Percentiles rank a stretch among this genome's conserved stretches.
Evolutionary conservation across 257 asterid species (phyloP).

Genomic region (Solanum bukasovii): DNA sequence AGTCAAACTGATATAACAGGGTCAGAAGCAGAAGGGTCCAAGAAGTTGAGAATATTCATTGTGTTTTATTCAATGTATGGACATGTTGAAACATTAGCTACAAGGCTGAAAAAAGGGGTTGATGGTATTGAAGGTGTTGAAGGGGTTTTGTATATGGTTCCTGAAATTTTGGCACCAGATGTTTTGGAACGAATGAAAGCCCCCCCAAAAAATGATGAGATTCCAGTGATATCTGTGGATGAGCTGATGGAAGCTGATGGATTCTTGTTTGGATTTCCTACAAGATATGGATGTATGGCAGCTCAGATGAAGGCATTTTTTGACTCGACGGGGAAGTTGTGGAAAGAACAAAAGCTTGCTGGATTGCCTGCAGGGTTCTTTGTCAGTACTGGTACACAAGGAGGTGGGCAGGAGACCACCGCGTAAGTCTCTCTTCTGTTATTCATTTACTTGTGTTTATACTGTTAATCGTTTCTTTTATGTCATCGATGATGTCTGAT

Average conservation of each 20-base stretch:
- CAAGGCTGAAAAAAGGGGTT: constrained; percentile 73
- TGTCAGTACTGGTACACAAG: constrained; percentile 99
- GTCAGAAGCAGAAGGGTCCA: background rate
- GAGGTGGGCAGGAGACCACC: constrained; percentile 98
- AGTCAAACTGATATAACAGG: background rate
- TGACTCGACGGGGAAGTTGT: constrained; percentile 77
- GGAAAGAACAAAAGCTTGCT: constrained; percentile 85
- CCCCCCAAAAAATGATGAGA: constrained; percentile 41
- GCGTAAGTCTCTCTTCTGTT: constrained; percentile 47
- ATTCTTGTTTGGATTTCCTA: constrained; percentile 82
- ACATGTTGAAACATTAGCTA: constrained; percentile 81
- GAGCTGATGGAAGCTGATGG: constrained; percentile 70
- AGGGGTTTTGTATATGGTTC: constrained; percentile 63
- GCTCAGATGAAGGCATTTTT: constrained; percentile 99
- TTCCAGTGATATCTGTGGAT: constrained; percentile 9
- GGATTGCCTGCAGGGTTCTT: constrained; percentile 97
- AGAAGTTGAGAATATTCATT: constrained; percentile 39
- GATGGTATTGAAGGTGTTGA: constrained; percentile 65
- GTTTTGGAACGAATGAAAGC: constrained; percentile 35
- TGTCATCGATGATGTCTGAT: background rate
- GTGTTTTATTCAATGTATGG: constrained; percentile 96
- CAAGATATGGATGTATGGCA: constrained; percentile 89
- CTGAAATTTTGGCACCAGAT: constrained; percentile 67
- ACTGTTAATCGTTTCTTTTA: background rate
- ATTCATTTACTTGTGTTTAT: background rate